phyloP scores from a whole-genome alignment of 306 rosid genomes.

The Cicer bijugum region DNA sequence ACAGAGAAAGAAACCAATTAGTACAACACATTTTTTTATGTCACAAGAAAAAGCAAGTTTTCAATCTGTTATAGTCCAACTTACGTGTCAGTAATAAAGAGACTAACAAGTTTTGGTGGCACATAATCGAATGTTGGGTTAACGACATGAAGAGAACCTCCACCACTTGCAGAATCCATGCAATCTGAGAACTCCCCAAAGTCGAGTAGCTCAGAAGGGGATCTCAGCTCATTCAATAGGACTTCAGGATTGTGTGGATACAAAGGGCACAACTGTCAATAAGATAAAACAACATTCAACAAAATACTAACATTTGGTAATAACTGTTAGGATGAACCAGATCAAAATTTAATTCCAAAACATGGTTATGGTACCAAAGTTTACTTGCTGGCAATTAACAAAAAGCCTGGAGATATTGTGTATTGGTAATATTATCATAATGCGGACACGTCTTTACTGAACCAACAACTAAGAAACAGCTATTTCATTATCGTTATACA shows the following conservation, averaged over 20 bases:
- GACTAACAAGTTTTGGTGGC: slow-evolving; percentile 89
- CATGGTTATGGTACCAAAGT: slow-evolving; percentile 20
- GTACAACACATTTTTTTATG: slow-evolving; percentile 24
- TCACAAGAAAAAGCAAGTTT: slow-evolving; percentile 9
- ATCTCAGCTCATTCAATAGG: slow-evolving; percentile 85
- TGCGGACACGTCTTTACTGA: slow-evolving; percentile 26
- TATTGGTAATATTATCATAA: slow-evolving; percentile 19
- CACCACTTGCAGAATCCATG: slow-evolving; percentile 77
- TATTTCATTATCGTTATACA: slow-evolving; percentile 18
- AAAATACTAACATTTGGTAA: slow-evolving; percentile 34
- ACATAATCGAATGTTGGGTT: slow-evolving; percentile 95
- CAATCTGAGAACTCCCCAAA: slow-evolving; percentile 97
- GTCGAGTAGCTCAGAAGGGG: slow-evolving; percentile 97
- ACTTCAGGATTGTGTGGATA: slow-evolving; percentile 98
- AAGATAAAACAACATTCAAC: slow-evolving; percentile 43
- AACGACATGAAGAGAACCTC: slow-evolving; percentile 83
- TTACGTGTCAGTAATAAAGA: slow-evolving; percentile 97
- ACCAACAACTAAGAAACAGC: slow-evolving; percentile 28
- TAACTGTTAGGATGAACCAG: slow-evolving; percentile 25
- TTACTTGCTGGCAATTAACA: slow-evolving; percentile 17
- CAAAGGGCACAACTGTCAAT: slow-evolving; percentile 84
- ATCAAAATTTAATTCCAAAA: slow-evolving; percentile 33
- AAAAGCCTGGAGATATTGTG: background rate
- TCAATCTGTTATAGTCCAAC: slow-evolving; percentile 46
- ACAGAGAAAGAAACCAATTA: slow-evolving; percentile 37